phyloP scores from a whole-genome alignment of 208 protist genomes.

The Wallacemonas rigidus region DNA sequence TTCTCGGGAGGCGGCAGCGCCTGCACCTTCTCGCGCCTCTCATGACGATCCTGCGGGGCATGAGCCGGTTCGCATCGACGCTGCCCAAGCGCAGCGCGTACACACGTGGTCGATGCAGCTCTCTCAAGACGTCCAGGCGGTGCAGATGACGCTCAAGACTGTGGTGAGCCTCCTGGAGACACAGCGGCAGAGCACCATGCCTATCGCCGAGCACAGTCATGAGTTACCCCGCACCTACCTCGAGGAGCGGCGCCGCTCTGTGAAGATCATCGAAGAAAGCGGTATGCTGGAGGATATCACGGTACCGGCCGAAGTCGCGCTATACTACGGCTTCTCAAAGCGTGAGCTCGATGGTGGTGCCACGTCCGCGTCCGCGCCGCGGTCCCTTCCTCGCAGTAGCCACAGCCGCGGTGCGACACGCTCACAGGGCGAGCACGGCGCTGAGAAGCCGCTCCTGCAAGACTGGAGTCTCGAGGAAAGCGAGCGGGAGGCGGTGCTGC shows the following conservation, averaged over 20 bases:
- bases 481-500: constrained; percentile 60
- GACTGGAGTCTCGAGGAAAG: constrained; percentile 5
- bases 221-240: constrained; percentile 46
- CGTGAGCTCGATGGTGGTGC: constrained; percentile 50
- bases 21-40: not conserved
- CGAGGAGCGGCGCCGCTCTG: constrained; percentile 62
- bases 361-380: constrained; percentile 14
- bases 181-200: constrained; percentile 33
- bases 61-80: constrained; percentile 34
- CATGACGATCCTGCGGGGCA: not conserved
- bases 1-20: constrained; percentile 6
- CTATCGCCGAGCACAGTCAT: constrained; percentile 29
- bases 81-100: constrained; percentile 27
- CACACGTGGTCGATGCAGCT: constrained; percentile 52
- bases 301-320: constrained; percentile 62
- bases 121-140: constrained; percentile 40
- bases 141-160: constrained; percentile 65
- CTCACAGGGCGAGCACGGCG: not conserved
- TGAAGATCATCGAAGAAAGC: constrained; percentile 58
- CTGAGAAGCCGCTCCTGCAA: not conserved
- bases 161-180: constrained; percentile 64
- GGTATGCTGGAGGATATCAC: constrained; percentile 78
- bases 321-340: constrained; percentile 57
- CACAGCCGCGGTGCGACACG: not conserved
- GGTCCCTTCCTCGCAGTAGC: constrained; percentile 11